A percentile compares a stretch with the other conserved stretches of the same genome.
These are phyloP conservation scores for Cladosporium oxysporum DNA, from an alignment of 2,329 filamentous ascomycete genomes.

Conservation along the genomic window DNA sequence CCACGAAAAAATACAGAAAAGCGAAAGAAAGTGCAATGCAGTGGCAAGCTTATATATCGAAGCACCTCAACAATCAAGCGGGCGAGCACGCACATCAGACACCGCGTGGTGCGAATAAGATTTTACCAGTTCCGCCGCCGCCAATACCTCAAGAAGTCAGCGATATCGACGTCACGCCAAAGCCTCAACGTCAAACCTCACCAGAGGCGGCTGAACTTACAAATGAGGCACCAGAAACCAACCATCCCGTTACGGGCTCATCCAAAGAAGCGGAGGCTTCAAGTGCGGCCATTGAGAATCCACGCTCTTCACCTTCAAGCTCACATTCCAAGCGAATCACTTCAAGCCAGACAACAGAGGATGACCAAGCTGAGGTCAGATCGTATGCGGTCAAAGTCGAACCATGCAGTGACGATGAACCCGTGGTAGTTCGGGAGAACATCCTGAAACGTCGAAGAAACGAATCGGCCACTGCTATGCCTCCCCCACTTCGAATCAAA, in stretches of 20 bases:
- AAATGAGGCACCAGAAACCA: not conserved
- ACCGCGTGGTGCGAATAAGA: not conserved
- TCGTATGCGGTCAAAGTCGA: conserved; percentile 9
- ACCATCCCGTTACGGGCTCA: not conserved
- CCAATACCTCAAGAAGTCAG: conserved; percentile 3
- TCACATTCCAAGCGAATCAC: conserved; percentile 23
- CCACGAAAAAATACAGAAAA: conserved; percentile 30
- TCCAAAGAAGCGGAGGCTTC: not conserved
- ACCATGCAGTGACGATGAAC: conserved; percentile 35
- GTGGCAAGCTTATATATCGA: conserved; percentile 32
- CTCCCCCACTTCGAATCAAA: conserved; percentile 30
- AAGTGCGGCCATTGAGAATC: not conserved
- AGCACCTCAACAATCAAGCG: not conserved
- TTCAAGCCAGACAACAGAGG: conserved; percentile 49
- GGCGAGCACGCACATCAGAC: not conserved
- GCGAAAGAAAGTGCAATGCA: conserved; percentile 43
- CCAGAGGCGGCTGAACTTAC: not conserved
- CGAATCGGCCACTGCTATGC: conserved; percentile 24
- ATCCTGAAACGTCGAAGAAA: conserved; percentile 46
- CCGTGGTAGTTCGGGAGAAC: conserved; percentile 45
- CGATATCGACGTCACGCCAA: conserved; percentile 17
- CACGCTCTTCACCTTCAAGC: not conserved
- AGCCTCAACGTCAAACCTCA: not conserved
- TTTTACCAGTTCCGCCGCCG: not conserved
- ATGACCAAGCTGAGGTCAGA: conserved; percentile 24